phyloP scores from a whole-genome alignment of 2,329 filamentous ascomycete species.

The Neoarthrinium moseri region DNA sequence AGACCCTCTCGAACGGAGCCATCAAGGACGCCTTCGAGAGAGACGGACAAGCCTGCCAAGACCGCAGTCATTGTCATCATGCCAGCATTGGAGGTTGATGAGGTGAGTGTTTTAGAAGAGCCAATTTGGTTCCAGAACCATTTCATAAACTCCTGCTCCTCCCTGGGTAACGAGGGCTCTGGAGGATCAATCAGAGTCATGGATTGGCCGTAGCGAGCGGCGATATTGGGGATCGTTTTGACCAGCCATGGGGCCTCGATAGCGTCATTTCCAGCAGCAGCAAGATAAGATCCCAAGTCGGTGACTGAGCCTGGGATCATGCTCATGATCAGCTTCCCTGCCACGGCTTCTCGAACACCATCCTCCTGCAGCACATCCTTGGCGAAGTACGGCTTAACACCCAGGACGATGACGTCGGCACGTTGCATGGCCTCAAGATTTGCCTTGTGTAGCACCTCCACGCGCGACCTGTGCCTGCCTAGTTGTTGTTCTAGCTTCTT shows the following conservation, averaged over 20 bases:
- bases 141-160: no score
- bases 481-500: neutral
- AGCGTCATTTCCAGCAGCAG: neutral
- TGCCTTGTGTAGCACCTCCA: neutral
- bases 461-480: neutral
- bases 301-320: neutral
- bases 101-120: no score
- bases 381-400: neutral
- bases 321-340: neutral
- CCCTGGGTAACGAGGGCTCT: no score
- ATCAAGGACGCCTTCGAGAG: neutral
- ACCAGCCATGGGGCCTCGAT: neutral
- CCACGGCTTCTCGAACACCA: neutral
- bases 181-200: neutral
- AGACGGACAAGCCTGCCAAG: neutral
- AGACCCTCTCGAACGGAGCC: neutral
- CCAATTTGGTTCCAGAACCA: no score
- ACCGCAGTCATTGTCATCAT: neutral
- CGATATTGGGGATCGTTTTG: neutral
- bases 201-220: neutral
- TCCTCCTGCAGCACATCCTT: neutral
- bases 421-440: neutral
- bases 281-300: neutral
- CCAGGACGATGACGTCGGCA: neutral
- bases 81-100: no score